Base-by-base conservation (phyloP, 1,139 yeast species). In the Candida sojae region DNA sequence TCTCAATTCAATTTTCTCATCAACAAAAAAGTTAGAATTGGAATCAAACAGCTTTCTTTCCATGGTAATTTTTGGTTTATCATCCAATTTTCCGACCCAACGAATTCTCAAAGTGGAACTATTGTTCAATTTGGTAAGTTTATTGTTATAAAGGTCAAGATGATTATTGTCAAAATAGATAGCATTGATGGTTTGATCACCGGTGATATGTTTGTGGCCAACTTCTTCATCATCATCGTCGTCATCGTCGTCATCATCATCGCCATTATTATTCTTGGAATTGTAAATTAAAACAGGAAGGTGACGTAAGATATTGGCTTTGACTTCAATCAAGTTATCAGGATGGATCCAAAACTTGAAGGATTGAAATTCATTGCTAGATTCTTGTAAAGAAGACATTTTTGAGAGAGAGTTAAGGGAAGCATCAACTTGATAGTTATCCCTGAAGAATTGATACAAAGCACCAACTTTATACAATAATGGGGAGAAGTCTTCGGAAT, bases 261-360 rank as follows among this genome's bases (percentile, higher is more conserved):
- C 70, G 30, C 71, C 77, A 45, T 67, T 72, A 40, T 62, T 66
- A 42, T 62, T 71, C 43, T 68, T 69, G 39, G 68, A 42, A 53
- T 82, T 83, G 66, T 90, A 93, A 43, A 93, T 88, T 53, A 93
- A 77, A 4, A 92, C 96, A 0, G 99, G 99, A 57, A 93, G 80
- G 61, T 91, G 96, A 66, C 98, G 86, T 62, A 93, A 79, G 55
- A 93, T 89, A 54, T 91, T 84, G 25, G 98, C 90, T 71, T 93
- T 93, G 49, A 91, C 96, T 69, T 93, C 98, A 97, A 92, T 92
- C 64, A 92, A 75, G 65, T 93, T 91, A 61, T 93, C 99, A 12
- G 93, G 93, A 64, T 93, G 98, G 44, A 93, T 79, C 99, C 99
- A 93, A 68, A 92, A 92, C 70, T 90, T 90, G 69, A 86, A 85